These are phyloP conservation scores for Neurospora pannonica DNA, from an alignment of 495 filamentous ascomycete genomes.

Conservation along the genomic window DNA sequence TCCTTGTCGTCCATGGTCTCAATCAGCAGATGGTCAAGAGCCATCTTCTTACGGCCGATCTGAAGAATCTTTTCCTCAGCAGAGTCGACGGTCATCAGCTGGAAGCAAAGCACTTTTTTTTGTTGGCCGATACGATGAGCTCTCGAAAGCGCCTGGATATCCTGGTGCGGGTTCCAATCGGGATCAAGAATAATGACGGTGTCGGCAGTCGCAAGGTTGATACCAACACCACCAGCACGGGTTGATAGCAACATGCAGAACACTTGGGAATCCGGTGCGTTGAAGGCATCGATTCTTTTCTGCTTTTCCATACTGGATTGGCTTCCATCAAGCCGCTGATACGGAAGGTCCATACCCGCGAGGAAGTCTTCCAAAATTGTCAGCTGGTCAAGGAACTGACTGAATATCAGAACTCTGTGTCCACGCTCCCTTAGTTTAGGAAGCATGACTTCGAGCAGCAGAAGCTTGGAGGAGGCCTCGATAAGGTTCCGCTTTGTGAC, in stretches of 20 bases:
- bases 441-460: constrained; percentile 78
- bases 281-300: constrained; percentile 86
- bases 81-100: constrained; percentile 78
- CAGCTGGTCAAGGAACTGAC: constrained; percentile 84
- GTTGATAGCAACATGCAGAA: constrained; percentile 93
- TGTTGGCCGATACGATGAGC: constrained; percentile 94
- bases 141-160: constrained; percentile 88
- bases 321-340: constrained; percentile 78
- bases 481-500: constrained; percentile 69
- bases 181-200: constrained; percentile 98
- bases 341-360: constrained; percentile 53
- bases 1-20: constrained; percentile 70
- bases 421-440: constrained; percentile 83
- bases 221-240: constrained; percentile 89
- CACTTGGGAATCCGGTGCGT: constrained; percentile 67
- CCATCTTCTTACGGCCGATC: constrained; percentile 91
- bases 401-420: constrained; percentile 90
- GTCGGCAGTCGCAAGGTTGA: constrained; percentile 94
- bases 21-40: constrained; percentile 85
- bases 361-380: constrained; percentile 90
- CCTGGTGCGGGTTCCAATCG: constrained; percentile 97
- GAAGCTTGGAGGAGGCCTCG: constrained; percentile 84
- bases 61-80: constrained; percentile 95
- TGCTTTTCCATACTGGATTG: constrained; percentile 79
- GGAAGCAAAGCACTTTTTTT: constrained; percentile 91